Evolutionary conservation across 345 rosid species (phyloP), one percentile per base, ranked within the genome.

Genomic region (Capsella bursapastoris): DNA sequence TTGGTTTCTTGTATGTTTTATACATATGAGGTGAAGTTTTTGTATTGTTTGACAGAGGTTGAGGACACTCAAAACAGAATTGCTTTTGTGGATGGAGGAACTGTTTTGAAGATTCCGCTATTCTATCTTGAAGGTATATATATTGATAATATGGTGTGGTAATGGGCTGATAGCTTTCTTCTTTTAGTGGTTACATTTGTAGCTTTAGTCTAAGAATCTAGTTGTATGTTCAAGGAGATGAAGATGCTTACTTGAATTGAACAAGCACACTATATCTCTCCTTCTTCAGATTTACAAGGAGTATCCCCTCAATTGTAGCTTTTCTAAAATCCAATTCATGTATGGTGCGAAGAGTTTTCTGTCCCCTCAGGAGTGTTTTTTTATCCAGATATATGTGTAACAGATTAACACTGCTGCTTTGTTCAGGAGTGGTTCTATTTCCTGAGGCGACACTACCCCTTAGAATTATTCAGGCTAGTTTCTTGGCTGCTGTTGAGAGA

Each of bases 371-470:
- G 31, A 13, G 14, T 50, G 29, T 40, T 60, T 38, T 22, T 15
- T 43, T 50, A 50, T 7, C 7, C 3, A 57, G 1, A 44, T 44
- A 6, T 64, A 10, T 73, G 35, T 64, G 49, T n/a, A 27, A 56
- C 57, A 45, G 1, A 60, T 44, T 80, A 57, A 49, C 27, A 27
- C 49, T 43, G 55, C 56, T 53, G 37, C 64, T 53, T 77, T 80
- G 66, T 61, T 40, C 79, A 95, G 98, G 99, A 76, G 97, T 89
- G 41, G 99, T 95, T 75, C 87, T 95, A 58, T 95, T 92, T 82
- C 99, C 98, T 2, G 99, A 86, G 82, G 91, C 99, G 11, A 89
- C 87, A 38, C 97, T 95, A 56, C 99, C 99, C n/a, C 86, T 95
- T 32, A 86, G 97, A 72, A 89, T 95, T 73, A 55, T 88, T 78